Percentiles rank a stretch among this genome's conserved stretches.
Conservation (phyloP, 148 eudicot genomes). For the Agrostemma githago region DNA sequence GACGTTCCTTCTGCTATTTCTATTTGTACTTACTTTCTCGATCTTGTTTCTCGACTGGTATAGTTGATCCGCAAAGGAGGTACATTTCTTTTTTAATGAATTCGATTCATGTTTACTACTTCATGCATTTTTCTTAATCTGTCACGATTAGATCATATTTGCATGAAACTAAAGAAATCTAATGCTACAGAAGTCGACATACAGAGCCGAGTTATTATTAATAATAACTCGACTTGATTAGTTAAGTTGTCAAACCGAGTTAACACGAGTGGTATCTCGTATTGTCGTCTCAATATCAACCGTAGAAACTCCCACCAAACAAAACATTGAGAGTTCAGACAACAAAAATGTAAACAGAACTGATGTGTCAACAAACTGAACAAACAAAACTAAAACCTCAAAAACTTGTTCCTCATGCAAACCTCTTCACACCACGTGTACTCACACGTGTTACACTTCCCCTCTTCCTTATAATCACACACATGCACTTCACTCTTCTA, state of each 20-base stretch:
- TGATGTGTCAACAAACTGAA: slow-evolving; percentile 17
- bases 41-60: slow-evolving; percentile 93
- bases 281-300: too few relatives aligned
- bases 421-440: slow-evolving; percentile 39
- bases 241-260: too few relatives aligned
- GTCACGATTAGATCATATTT: neutral
- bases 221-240: too few relatives aligned
- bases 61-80: slow-evolving; percentile 33
- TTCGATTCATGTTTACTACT: neutral
- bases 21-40: slow-evolving; percentile 72
- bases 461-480: slow-evolving; percentile 20
- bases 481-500: neutral
- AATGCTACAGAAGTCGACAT: neutral
- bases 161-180: neutral
- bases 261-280: too few relatives aligned
- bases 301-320: too few relatives aligned
- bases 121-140: neutral
- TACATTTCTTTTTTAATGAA: neutral
- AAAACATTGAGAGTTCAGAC: neutral
- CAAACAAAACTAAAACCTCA: neutral
- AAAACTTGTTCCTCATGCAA: slow-evolving; percentile 73
- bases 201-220: too few relatives aligned
- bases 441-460: slow-evolving; percentile 25
- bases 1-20: slow-evolving; percentile 77
- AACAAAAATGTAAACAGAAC: neutral